Percentiles rank a stretch among this genome's conserved stretches.
These are phyloP conservation scores for Coelastrella sp. DNA, from an alignment of 139 green algal genomes.

Conservation along the genomic window DNA sequence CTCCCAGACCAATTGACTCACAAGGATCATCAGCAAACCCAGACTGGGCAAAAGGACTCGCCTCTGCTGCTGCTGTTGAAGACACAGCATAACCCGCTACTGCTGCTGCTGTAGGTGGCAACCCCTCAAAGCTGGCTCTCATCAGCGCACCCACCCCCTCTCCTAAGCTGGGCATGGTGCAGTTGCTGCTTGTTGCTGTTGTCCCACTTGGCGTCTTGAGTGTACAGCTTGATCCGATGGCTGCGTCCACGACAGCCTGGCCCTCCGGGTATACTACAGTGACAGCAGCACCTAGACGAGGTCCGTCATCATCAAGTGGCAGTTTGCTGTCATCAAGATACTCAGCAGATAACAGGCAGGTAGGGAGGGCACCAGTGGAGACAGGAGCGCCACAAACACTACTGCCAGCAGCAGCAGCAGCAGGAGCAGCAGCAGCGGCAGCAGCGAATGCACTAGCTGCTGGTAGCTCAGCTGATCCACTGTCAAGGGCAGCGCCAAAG, in stretches of 20 bases:
- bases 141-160: not conserved
- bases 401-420: not conserved
- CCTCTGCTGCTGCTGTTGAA: not conserved
- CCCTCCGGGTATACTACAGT: conserved; percentile 19
- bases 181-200: not conserved
- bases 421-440: not conserved
- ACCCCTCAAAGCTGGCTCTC: not conserved
- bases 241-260: conserved; percentile 13
- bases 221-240: not conserved
- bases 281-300: conserved; percentile 7
- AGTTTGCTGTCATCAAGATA: conserved; percentile 21
- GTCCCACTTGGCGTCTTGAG: not conserved
- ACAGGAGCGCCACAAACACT: not conserved
- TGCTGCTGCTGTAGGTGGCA: not conserved
- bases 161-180: not conserved
- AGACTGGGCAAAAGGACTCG: not conserved
- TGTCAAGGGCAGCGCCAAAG: not conserved
- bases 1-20: not conserved
- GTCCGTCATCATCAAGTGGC: conserved; percentile 6
- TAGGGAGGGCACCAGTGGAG: not conserved
- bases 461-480: not conserved
- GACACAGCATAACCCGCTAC: not conserved
- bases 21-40: not conserved
- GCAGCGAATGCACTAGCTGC: not conserved
- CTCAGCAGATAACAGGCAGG: not conserved